Evolutionary conservation across 2,329 filamentous ascomycete genomes (phyloP), one percentile per base, ranked within the genome.

Genomic region (Epichloe gansuensis): DNA sequence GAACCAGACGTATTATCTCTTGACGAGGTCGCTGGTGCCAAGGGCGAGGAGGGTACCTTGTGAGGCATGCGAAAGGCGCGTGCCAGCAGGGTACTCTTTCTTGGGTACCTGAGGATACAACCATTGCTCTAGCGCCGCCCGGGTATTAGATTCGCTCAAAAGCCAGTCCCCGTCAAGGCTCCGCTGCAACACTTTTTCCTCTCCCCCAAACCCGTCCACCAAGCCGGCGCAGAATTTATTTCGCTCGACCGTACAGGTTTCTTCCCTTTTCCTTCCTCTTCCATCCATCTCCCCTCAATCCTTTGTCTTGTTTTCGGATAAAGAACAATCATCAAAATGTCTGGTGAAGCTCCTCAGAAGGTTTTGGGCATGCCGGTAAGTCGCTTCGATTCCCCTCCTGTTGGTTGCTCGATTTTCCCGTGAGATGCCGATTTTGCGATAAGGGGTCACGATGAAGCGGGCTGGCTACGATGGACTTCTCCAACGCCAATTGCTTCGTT

Each of bases 311-410:
- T 68, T 61, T 67, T 68, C 64, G 67, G 67, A 68, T 61, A 61
- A 63, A 56, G 62, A 48, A 62, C 65, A 69, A 63, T 65, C 65
- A 68, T 66, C 72, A 78, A 68, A 65, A 82, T 81, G 78, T 72
- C 77, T 69, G 60, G 66, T 63, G 71, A 73, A 64, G 71, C 78
- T 59, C 72, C 78, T 65, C 71, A 75, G 61, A 78, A 73, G 69
- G 74, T 84, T 65, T 65, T 83, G 76, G 81, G 81, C 78, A 83
- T 84, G 78, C 78, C 79, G 70, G 81, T 84, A 76, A 77, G 78
- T 76, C 37, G 25, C 37, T 54, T 48, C 50, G 41, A 52, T 45
- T 54, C 54, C 37, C 21, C 17, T 34, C 5, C 21, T 7, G 15
- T 23, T 57, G 12, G 46, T 43, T 17, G 44, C 34, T 44, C 28